Evolutionary conservation across 805 yeast species (phyloP), one percentile per base, ranked within the genome.

Genomic region (Yarrowia sp.): DNA sequence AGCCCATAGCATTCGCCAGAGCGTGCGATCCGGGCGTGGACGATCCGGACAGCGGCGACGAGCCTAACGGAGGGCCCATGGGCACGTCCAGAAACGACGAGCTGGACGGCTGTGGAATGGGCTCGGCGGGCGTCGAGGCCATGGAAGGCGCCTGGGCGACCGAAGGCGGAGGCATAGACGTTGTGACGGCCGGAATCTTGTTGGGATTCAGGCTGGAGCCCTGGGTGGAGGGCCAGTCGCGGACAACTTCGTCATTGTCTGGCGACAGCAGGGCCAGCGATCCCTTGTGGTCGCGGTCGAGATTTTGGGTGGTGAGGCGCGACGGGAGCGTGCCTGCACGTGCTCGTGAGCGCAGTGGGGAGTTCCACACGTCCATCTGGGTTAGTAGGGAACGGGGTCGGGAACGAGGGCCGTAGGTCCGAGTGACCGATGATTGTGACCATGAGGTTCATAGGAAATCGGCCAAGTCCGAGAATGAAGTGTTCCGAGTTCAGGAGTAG

Each of bases 301-400:
- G 55, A 16, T 66, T 64, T 29, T 66, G 71, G 22, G 77, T 70
- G 42, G 74, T 69, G 61, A 85, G 78, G 51, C 86, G 75, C 19
- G 91, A 84, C 8, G 94, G 93, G 51, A 88, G 74, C 13, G 96
- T 88, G 2, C 94, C 94, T 1, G 94, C 88, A 66, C 96, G 79
- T 46, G 87, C 83, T 65, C 94, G 79, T 14, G 82, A 77, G 67
- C 83, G 75, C 59, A 76, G 71, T 55, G 61, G 61, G 9, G 61
- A 39, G 38, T 55, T 55, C 61, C 61, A 55, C 61, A 55, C 47
- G 58, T 51, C 58, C 58, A 51, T 51, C 58, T 51, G 58, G n/a
- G 58, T 51, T 51, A 51, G 58, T 32, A 31, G 6, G 32, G 29
- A 9, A 27, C 12, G 29, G 9, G 29, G 29, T 9, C 29, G n/a